These are phyloP conservation scores for Smittium mucronatum DNA, from an alignment of 371 early-diverging fungal species.

Conservation along the genomic window DNA sequence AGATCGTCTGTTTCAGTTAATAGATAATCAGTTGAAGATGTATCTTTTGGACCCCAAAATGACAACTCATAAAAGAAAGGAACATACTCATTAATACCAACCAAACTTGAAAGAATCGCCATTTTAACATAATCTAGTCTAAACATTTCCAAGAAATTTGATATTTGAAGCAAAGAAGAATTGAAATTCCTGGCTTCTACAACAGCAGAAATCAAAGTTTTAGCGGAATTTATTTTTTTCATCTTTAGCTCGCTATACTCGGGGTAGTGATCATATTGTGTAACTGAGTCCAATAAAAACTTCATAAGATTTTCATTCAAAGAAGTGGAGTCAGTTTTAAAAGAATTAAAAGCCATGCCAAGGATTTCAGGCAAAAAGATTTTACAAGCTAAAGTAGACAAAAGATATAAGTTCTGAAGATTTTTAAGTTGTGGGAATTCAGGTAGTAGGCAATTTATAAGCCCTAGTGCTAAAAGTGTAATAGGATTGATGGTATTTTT, in stretches of 20 bases:
- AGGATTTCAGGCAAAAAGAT: conserved; percentile 1
- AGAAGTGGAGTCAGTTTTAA: not conserved
- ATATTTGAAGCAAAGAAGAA: not conserved
- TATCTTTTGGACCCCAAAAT: not conserved
- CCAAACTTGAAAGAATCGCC: not conserved
- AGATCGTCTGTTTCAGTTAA: not conserved
- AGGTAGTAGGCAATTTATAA: not conserved
- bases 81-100: not conserved
- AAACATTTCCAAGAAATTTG: not conserved
- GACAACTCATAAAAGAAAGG: not conserved
- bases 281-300: too few species aligned
- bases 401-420: not conserved
- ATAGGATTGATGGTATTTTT: not conserved
- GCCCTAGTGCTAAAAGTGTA: not conserved
- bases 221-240: not conserved
- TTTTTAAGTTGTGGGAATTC: not conserved
- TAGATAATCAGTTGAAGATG: not conserved
- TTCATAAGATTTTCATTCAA: not conserved
- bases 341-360: not conserved
- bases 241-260: not conserved
- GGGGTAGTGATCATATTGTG: too few species aligned
- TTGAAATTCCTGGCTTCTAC: not conserved
- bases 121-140: not conserved
- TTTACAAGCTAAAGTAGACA: not conserved
- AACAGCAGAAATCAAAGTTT: not conserved